These are phyloP conservation scores for Guyanaporus albipodus DNA, from an alignment of 768 basidiomycete genomes.

Conservation along the genomic window DNA sequence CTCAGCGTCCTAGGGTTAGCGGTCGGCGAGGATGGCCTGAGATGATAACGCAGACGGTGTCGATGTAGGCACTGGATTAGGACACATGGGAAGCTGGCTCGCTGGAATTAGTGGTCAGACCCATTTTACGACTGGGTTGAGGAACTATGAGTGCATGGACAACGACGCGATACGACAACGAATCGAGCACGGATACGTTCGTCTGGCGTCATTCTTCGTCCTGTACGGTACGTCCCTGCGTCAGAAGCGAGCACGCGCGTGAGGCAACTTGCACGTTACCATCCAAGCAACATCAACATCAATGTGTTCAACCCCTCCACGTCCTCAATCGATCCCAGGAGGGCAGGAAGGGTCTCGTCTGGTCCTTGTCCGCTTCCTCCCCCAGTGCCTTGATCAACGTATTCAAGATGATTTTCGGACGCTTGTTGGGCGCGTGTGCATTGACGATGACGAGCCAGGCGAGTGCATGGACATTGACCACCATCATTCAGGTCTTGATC, in stretches of 20 bases:
- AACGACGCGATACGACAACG: too few species aligned
- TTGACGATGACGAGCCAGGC: conserved; percentile 92
- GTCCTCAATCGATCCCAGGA: conserved; percentile 78
- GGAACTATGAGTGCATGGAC: too few species aligned
- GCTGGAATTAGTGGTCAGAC: too few species aligned
- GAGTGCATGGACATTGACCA: conserved; percentile 91
- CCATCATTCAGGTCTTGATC: too few species aligned
- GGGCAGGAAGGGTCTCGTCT: conserved; percentile 67
- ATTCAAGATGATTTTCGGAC: conserved; percentile 72
- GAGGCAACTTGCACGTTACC: conserved; percentile 47
- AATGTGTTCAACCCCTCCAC: conserved; percentile 83
- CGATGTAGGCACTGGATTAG: too few species aligned
- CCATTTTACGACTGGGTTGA: too few species aligned
- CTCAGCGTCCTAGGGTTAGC: too few species aligned
- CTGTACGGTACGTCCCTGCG: conserved; percentile 35
- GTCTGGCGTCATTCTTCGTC: conserved; percentile 77
- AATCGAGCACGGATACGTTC: too few species aligned
- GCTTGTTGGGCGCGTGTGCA: conserved; percentile 81
- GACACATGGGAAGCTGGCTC: too few species aligned
- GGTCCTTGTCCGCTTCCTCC: conserved; percentile 63
- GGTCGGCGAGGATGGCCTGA: too few species aligned
- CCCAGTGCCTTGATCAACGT: conserved; percentile 79
- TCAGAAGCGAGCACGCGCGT: background rate
- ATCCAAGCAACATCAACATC: conserved; percentile 85
- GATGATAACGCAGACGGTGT: too few species aligned